Evolutionary conservation across 345 rosid species (phyloP), one percentile per base, ranked within the genome.

Genomic region (Hevea brasiliensis): DNA sequence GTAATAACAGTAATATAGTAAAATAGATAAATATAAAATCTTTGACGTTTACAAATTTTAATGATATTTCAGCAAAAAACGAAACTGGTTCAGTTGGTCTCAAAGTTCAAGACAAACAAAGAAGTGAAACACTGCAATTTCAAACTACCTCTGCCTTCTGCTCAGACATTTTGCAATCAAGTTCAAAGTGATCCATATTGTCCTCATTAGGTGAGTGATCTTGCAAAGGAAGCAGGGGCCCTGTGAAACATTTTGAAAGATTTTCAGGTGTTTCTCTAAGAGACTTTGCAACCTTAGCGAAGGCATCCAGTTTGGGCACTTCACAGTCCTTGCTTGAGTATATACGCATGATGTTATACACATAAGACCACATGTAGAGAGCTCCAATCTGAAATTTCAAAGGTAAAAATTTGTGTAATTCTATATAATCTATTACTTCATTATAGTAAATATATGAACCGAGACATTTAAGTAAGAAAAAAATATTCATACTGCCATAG

Each of bases 281-380:
- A 45, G 75, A 27, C 8, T 41, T 48, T 6, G 27, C 40, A 37
- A 29, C 15, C 51, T 44, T 42, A 7, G 15, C 29, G 0, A 35
- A 14, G 71, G 27, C 65, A 23, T 57, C 57, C 63, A 8, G 48
- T 50, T 58, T 71, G 57, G 65, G 44, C 42, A 57, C 63, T 37
- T 68, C 69, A n/a, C 63, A 13, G 55, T 17, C 64, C 29, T 63
- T 74, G 27, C 37, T 68, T 14, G 86, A 62, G 53, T 71, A 84
- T 18, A 74, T 44, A 20, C 87, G 80, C 64, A 86, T 32, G 1
- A 86, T 77, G 76, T 81, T 82, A 78, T 78, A 82, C 20, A 84
- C 86, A 51, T 86, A 86, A 14, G 82, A 77, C 89, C 89, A 86
- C 76, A 84, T 14, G 76, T 59, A 84, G 67, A 84, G 63, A 21